phyloP scores from a whole-genome alignment of 192 early-diverging fungal genomes.

The Powellomyces hirtus region DNA sequence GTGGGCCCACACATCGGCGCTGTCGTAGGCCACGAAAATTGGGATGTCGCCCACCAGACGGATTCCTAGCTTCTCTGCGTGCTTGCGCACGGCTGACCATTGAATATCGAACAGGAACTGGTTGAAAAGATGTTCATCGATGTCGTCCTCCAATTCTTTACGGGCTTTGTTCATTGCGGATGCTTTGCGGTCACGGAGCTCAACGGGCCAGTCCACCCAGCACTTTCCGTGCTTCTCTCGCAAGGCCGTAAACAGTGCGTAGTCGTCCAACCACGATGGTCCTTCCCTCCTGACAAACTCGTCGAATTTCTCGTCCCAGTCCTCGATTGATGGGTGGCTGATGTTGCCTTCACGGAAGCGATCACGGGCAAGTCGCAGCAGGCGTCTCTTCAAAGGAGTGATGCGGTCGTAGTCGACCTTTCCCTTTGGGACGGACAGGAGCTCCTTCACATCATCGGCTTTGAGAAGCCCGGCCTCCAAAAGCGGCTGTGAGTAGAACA shows the following conservation, averaged over 20 bases:
- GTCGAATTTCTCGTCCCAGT: background rate
- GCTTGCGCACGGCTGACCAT: conserved; percentile 2
- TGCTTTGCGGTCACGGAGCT: conserved; percentile 24
- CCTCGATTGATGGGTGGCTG: background rate
- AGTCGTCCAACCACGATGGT: conserved; percentile 22
- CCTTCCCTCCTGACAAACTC: conserved; percentile 8
- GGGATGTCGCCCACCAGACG: conserved; percentile 23
- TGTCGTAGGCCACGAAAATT: conserved; percentile 23
- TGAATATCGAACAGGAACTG: conserved; percentile 26
- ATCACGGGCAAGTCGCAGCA: conserved; percentile 19
- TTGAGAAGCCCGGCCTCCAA: conserved; percentile 15
- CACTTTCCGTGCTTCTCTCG: conserved; percentile 9
- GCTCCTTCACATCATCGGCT: background rate
- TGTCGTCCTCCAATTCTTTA: conserved; percentile 13
- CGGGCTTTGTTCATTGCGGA: conserved; percentile 5
- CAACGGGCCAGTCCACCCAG: conserved; percentile 24
- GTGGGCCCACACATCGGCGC: conserved; percentile 21
- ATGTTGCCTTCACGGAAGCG: background rate
- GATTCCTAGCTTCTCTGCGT: conserved; percentile 12
- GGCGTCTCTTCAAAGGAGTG: conserved; percentile 15
- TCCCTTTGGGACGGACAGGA: conserved; percentile 1
- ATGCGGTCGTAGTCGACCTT: conserved; percentile 22
- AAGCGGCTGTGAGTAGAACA: conserved; percentile 5
- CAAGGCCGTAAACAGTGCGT: conserved; percentile 19
- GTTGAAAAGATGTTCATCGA: conserved; percentile 23